Evolutionary conservation across 2,329 filamentous ascomycete genomes (phyloP).

Genomic region (Fusarium sp.): DNA sequence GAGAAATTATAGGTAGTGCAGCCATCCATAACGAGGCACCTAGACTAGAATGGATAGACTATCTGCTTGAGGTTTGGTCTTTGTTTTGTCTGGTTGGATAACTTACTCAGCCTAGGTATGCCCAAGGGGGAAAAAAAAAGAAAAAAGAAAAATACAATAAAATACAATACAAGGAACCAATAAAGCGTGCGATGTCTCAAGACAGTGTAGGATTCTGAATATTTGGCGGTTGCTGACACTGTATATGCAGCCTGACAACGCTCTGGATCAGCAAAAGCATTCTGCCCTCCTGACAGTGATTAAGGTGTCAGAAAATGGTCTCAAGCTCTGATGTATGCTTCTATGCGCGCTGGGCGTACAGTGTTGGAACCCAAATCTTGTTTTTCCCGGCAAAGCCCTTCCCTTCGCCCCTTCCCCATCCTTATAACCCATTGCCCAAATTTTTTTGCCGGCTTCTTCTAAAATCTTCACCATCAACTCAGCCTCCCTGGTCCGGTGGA

Average conservation of each 20-base stretch:
- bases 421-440: slow-evolving; percentile 54
- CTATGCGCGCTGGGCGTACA: slow-evolving; percentile 17
- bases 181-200: slow-evolving; percentile 9
- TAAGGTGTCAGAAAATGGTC: slow-evolving; percentile 25
- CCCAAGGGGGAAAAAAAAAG: not conserved
- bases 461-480: slow-evolving; percentile 53
- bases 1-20: slow-evolving; percentile 15
- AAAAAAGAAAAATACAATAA: not conserved
- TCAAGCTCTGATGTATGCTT: not conserved
- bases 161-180: not conserved
- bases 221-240: slow-evolving; percentile 18
- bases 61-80: slow-evolving; percentile 1
- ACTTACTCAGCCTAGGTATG: not conserved
- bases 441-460: slow-evolving; percentile 52
- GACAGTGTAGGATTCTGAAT: slow-evolving; percentile 8
- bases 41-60: no score
- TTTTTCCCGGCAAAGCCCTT: slow-evolving; percentile 34
- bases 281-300: slow-evolving; percentile 5
- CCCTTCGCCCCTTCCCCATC: slow-evolving; percentile 47
- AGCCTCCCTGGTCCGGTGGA: slow-evolving; percentile 54
- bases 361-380: slow-evolving; percentile 29
- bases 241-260: slow-evolving; percentile 19
- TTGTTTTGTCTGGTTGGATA: slow-evolving; percentile 7
- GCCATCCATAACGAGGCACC: no score
- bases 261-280: not conserved